Evolutionary conservation across 2,329 filamentous ascomycete species (phyloP).

Genomic region (Neurospora sp.): DNA sequence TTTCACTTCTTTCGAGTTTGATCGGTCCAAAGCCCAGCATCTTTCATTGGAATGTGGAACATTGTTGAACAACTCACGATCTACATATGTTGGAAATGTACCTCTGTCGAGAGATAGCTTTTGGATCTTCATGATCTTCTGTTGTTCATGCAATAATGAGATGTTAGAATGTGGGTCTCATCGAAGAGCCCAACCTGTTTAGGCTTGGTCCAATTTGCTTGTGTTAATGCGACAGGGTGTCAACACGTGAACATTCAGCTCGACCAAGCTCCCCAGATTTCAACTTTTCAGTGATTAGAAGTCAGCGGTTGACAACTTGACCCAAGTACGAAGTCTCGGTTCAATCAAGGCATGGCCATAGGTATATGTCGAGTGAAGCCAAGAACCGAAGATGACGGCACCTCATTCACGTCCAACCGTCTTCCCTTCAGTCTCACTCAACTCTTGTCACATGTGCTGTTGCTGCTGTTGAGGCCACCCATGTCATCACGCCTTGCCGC

Average conservation of each 20-base stretch:
- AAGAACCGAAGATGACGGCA: not conserved
- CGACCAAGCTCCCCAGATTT: not conserved
- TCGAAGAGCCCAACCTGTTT: not conserved
- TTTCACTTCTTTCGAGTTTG: not conserved
- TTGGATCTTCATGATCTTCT: not conserved
- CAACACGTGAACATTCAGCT: too few relatives aligned
- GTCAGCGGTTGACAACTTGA: not conserved
- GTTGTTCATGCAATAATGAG: slow-evolving; percentile 3
- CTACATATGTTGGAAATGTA: not conserved
- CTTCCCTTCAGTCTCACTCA: not conserved
- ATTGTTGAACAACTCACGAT: not conserved
- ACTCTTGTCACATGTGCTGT: slow-evolving; percentile 2
- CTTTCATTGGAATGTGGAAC: not conserved
- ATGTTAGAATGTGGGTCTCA: not conserved
- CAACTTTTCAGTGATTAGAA: too few relatives aligned
- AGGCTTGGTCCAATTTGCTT: not conserved
- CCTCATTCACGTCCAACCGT: not conserved
- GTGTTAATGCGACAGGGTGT: not conserved
- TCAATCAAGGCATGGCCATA: not conserved
- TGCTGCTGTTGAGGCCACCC: not conserved
- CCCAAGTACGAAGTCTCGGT: not conserved
- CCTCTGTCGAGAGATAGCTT: not conserved
- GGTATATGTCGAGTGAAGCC: not conserved
- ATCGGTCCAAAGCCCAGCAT: not conserved
- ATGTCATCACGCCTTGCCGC: slow-evolving; percentile 1